phyloP scores from a whole-genome alignment of 495 filamentous ascomycete species.

The Collariella sp. region DNA sequence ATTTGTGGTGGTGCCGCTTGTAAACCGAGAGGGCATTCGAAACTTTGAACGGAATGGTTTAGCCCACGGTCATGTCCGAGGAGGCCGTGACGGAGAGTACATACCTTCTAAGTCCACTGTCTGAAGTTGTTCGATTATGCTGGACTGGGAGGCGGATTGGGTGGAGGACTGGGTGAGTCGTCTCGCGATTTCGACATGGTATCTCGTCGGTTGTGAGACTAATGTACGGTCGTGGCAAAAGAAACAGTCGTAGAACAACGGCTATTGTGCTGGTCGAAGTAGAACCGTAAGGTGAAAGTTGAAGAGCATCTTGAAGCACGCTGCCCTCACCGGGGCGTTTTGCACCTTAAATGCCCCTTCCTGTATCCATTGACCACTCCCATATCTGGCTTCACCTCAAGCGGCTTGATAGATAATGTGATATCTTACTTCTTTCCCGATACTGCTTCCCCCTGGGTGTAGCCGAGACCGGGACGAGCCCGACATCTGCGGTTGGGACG shows the following conservation, averaged over 20 bases:
- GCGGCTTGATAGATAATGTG: neutral
- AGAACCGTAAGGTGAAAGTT: too few species aligned
- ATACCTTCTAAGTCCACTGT: too few species aligned
- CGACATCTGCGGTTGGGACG: neutral
- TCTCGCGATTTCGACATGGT: conserved; percentile 2
- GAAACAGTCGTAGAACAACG: neutral
- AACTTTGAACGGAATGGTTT: too few species aligned
- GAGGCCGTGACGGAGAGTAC: too few species aligned
- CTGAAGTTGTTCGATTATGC: neutral
- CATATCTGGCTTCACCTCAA: neutral
- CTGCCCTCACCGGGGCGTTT: too few species aligned
- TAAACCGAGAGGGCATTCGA: too few species aligned
- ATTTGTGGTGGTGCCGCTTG: neutral
- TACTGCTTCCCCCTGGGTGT: neutral
- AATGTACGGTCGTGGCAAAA: too few species aligned
- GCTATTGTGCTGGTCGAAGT: too few species aligned
- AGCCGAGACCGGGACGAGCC: neutral
- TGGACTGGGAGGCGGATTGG: conserved; percentile 9
- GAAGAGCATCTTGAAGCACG: too few species aligned
- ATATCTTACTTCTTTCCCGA: neutral
- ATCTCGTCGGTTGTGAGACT: neutral
- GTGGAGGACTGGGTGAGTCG: neutral
- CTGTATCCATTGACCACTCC: neutral
- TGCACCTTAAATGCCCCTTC: too few species aligned
- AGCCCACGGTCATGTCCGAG: too few species aligned